Percentiles rank a stretch among this genome's conserved stretches.
phyloP scores from a whole-genome alignment of 2,329 filamentous ascomycete genomes.

The Exophiala sideris region DNA sequence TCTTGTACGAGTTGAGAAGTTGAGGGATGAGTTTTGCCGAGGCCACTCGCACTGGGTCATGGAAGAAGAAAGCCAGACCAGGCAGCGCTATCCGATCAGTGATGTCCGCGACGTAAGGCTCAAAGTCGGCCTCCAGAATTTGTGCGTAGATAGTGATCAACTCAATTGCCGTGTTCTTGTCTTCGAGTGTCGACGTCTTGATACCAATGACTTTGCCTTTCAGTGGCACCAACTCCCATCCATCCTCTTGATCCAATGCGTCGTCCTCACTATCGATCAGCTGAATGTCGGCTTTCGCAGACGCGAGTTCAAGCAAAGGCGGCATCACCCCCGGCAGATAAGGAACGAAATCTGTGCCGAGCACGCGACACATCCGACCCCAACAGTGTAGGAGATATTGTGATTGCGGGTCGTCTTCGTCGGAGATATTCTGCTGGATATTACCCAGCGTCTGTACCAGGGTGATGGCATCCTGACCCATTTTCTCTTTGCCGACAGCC shows the following conservation, averaged over 20 bases:
- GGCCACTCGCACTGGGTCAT: slow-evolving; percentile 92
- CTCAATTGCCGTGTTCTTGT: slow-evolving; percentile 99
- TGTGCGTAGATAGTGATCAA: slow-evolving; percentile 96
- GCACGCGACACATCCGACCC: slow-evolving; percentile 96
- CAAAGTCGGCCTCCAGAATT: slow-evolving; percentile 88
- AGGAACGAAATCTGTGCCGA: slow-evolving; percentile 84
- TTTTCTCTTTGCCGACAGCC: slow-evolving; percentile 88
- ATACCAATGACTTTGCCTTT: slow-evolving; percentile 99
- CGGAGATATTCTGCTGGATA: slow-evolving; percentile 81
- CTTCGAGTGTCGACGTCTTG: slow-evolving; percentile 91
- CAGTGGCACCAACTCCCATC: slow-evolving; percentile 94
- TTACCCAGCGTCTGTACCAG: slow-evolving; percentile 82
- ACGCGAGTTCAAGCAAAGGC: slow-evolving; percentile 82
- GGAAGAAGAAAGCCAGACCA: slow-evolving; percentile 96
- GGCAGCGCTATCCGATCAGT: slow-evolving; percentile 96
- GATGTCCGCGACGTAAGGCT: slow-evolving; percentile 84
- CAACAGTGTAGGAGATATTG: slow-evolving; percentile 98
- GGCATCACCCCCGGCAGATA: slow-evolving; percentile 94
- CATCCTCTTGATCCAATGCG: slow-evolving; percentile 86
- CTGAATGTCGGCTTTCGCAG: slow-evolving; percentile 95
- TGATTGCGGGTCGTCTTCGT: slow-evolving; percentile 90
- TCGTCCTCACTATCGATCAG: slow-evolving; percentile 93
- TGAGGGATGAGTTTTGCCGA: slow-evolving; percentile 93
- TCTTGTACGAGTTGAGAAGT: slow-evolving; percentile 89
- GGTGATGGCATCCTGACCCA: slow-evolving; percentile 80